A percentile compares a stretch with the other conserved stretches of the same genome.
These are phyloP conservation scores for Chiua virens DNA, from an alignment of 768 basidiomycete genomes.

Conservation along the genomic window DNA sequence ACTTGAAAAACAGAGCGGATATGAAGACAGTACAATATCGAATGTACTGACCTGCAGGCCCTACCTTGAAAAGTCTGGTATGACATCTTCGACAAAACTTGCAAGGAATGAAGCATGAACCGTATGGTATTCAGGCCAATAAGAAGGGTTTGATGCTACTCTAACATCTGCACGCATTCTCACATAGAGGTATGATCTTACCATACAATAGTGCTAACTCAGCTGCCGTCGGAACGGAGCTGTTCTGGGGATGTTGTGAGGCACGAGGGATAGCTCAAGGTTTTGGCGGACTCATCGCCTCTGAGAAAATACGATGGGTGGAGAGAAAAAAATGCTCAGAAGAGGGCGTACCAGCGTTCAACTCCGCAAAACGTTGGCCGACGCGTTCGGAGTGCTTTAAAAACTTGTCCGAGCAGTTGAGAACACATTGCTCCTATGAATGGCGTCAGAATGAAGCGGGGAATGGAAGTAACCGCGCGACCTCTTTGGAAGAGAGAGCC, in stretches of 20 bases:
- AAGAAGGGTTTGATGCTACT: conserved; percentile 10
- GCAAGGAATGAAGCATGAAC: neutral
- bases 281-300: conserved; percentile 33
- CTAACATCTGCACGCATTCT: conserved; percentile 18
- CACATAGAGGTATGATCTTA: conserved; percentile 11
- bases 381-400: conserved; percentile 94
- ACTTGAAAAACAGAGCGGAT: neutral
- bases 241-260: neutral
- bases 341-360: conserved; percentile 75
- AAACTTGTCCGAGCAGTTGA: conserved; percentile 97
- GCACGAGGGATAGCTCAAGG: conserved; percentile 19
- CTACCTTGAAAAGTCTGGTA: no score
- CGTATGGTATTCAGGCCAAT: conserved; percentile 13
- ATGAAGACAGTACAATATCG: no score
- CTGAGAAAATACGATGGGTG: conserved; percentile 16
- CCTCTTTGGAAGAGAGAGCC: conserved; percentile 92
- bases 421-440: conserved; percentile 81
- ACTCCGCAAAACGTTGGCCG: conserved; percentile 87
- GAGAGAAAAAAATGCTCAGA: neutral
- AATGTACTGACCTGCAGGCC: no score
- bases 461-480: conserved; percentile 25
- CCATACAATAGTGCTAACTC: conserved; percentile 12
- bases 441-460: conserved; percentile 6
- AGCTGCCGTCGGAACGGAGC: conserved; percentile 1
- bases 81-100: neutral